A percentile compares a stretch with the other conserved stretches of the same genome.
phyloP scores from a whole-genome alignment of 768 basidiomycete genomes.

The Steccherinum ochraceum region DNA sequence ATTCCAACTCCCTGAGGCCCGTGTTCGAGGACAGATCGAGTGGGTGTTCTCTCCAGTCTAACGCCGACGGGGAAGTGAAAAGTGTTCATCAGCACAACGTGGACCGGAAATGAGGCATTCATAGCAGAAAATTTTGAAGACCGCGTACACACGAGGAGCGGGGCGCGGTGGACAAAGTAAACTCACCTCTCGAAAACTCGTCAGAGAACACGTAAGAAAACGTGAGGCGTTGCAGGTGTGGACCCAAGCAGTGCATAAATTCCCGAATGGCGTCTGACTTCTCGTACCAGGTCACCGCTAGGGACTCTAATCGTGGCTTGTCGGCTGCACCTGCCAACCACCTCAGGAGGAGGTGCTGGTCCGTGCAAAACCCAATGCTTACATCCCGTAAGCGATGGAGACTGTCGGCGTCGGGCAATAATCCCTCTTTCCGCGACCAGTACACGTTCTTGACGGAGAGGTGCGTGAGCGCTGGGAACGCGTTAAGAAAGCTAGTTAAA shows the following conservation, averaged over 20 bases:
- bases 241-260: background rate
- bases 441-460: background rate
- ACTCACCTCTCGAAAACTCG: background rate
- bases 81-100: background rate
- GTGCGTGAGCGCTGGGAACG: background rate
- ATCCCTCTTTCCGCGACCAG: background rate
- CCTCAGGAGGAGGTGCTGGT: background rate
- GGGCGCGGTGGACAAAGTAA: no score
- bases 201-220: background rate
- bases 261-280: background rate
- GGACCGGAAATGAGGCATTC: background rate
- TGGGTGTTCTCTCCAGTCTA: background rate
- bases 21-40: background rate
- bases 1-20: background rate
- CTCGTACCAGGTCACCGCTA: background rate
- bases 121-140: no score
- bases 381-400: background rate
- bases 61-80: no score
- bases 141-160: no score
- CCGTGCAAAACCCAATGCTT: background rate
- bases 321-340: background rate
- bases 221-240: background rate
- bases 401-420: background rate
- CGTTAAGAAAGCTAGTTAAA: background rate
- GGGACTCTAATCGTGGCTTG: background rate